These are phyloP conservation scores for Daldinia eschscholtzii DNA, from an alignment of 2,329 filamentous ascomycete species.

Conservation along the genomic window DNA sequence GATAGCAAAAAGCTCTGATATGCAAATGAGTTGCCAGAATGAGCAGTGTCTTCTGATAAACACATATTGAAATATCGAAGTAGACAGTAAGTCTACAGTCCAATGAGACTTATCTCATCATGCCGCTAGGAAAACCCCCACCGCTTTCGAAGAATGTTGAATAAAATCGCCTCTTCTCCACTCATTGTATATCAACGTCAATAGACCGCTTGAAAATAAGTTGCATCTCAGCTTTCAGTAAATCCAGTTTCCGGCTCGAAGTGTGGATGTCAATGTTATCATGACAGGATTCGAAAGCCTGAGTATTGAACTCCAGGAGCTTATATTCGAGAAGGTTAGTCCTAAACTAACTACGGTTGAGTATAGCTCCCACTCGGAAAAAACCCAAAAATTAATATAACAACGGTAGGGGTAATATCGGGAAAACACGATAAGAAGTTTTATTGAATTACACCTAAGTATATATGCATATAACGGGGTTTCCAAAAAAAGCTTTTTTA, in stretches of 20 bases:
- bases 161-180: conserved; percentile 9
- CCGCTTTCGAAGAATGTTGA: background rate
- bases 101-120: conserved; percentile 3
- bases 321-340: conserved; percentile 8
- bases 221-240: background rate
- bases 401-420: no score
- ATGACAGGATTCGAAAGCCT: conserved; percentile 1
- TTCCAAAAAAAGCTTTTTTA: no score
- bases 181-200: background rate
- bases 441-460: no score
- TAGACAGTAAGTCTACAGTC: conserved; percentile 1
- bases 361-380: no score
- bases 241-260: background rate
- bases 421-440: no score
- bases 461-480: no score
- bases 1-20: background rate
- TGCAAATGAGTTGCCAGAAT: conserved; percentile 4
- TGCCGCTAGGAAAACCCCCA: conserved; percentile 1
- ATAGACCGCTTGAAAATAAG: background rate
- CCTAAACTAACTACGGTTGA: background rate
- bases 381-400: no score
- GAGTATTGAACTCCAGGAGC: conserved; percentile 1
- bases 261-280: background rate
- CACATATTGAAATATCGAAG: conserved; percentile 5
- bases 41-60: conserved; percentile 3